A percentile compares a stretch with the other conserved stretches of the same genome.
Conservation (phyloP, 371 early-diverging fungal species). For the Catenaria anguillulae region DNA sequence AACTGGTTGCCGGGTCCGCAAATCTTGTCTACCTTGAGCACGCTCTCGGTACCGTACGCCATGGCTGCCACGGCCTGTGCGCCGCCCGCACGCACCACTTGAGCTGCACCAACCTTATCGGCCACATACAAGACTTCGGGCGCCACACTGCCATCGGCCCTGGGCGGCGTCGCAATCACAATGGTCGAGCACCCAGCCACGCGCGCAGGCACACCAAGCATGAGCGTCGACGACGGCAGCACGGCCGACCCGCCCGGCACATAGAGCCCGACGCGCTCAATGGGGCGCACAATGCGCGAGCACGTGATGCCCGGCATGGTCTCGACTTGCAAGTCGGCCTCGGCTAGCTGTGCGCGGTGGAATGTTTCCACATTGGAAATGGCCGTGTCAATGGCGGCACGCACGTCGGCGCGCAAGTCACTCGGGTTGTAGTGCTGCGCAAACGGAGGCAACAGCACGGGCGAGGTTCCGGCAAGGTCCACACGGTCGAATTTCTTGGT, state of each 20-base stretch:
- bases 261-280: constrained; percentile 90
- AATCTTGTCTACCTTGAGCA: constrained; percentile 97
- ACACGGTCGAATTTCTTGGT: constrained; percentile 86
- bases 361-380: constrained; percentile 82
- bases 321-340: constrained; percentile 58
- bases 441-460: constrained; percentile 77
- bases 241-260: constrained; percentile 97
- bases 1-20: constrained; percentile 99
- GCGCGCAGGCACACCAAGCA: constrained; percentile 93
- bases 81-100: constrained; percentile 85
- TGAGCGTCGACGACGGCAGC: constrained; percentile 82
- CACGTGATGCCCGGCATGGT: constrained; percentile 94
- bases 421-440: constrained; percentile 35
- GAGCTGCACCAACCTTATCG: constrained; percentile 84
- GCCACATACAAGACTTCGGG: constrained; percentile 96
- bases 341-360: constrained; percentile 82
- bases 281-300: constrained; percentile 78
- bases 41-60: constrained; percentile 89
- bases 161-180: constrained; percentile 91
- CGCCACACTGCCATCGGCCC: constrained; percentile 71
- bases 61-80: constrained; percentile 97
- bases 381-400: constrained; percentile 81
- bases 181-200: constrained; percentile 92
- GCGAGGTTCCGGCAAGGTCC: constrained; percentile 24
- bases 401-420: constrained; percentile 45